These are phyloP conservation scores for Hypoxylon sp. DNA, from an alignment of 2,329 filamentous ascomycete species.

Conservation along the genomic window DNA sequence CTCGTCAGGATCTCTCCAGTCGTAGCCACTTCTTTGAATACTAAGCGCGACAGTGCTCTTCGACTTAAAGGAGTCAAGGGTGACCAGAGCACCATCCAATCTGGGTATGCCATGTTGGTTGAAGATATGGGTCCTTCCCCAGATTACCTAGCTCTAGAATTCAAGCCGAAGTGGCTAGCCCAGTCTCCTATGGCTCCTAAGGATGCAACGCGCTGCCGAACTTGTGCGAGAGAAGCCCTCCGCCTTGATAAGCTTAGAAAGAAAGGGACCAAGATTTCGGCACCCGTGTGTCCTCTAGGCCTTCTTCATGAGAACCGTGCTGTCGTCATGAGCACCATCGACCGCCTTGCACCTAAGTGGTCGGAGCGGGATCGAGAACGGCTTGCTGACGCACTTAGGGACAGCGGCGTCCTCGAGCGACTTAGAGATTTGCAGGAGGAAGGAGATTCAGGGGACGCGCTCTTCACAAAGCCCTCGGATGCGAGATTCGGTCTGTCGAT, in stretches of 20 bases:
- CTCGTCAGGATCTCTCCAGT: slow-evolving; percentile 48
- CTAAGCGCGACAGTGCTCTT: slow-evolving; percentile 67
- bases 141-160: slow-evolving; percentile 70
- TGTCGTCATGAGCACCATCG: slow-evolving; percentile 61
- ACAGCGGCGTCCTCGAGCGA: slow-evolving; percentile 57
- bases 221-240: slow-evolving; percentile 72
- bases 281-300: slow-evolving; percentile 75
- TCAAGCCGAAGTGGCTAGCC: slow-evolving; percentile 88
- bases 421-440: slow-evolving; percentile 56
- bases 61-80: slow-evolving; percentile 66
- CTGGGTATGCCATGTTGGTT: slow-evolving; percentile 78
- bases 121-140: slow-evolving; percentile 76
- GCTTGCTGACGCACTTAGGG: slow-evolving; percentile 58
- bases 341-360: slow-evolving; percentile 57
- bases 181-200: slow-evolving; percentile 81
- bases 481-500: slow-evolving; percentile 76
- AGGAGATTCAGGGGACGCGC: slow-evolving; percentile 62
- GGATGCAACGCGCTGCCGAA: slow-evolving; percentile 77
- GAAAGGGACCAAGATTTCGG: slow-evolving; percentile 55
- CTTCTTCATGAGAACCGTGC: slow-evolving; percentile 68
- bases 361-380: slow-evolving; percentile 53
- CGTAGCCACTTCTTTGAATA: slow-evolving; percentile 69
- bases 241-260: slow-evolving; percentile 63
- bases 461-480: slow-evolving; percentile 59
- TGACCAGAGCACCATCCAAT: slow-evolving; percentile 65